These are phyloP conservation scores for Peziza echinospora DNA, from an alignment of 495 filamentous ascomycete species.

Conservation along the genomic window DNA sequence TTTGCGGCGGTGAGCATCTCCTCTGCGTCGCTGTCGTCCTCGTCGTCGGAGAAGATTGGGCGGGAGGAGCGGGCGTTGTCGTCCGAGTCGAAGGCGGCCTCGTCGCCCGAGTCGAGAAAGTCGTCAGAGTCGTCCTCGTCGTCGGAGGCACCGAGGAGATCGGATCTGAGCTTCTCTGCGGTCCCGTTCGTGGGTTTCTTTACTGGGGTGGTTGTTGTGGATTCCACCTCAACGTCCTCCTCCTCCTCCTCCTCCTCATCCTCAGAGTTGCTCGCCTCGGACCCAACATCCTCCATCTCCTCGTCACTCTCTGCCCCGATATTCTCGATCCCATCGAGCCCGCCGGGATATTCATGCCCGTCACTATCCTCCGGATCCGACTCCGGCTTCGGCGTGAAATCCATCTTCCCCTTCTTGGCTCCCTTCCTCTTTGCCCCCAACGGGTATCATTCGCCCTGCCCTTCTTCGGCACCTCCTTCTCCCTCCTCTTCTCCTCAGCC, in stretches of 20 bases:
- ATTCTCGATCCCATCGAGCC: slow-evolving; percentile 23
- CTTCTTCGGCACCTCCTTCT: slow-evolving; percentile 14
- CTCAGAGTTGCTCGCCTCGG: no score
- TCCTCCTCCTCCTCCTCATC: slow-evolving; percentile 22
- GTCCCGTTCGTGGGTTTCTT: neutral
- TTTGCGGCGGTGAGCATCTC: slow-evolving; percentile 89
- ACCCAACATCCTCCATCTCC: slow-evolving; percentile 35
- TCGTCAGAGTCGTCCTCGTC: slow-evolving; percentile 22
- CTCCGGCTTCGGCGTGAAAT: slow-evolving; percentile 12
- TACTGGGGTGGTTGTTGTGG: no score
- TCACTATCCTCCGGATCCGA: slow-evolving; percentile 23
- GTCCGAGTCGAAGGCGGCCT: slow-evolving; percentile 31
- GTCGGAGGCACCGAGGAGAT: slow-evolving; percentile 10
- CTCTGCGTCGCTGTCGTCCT: slow-evolving; percentile 71
- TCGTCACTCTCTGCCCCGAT: slow-evolving; percentile 28
- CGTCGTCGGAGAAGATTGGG: slow-evolving; percentile 85
- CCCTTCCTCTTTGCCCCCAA: slow-evolving; percentile 31
- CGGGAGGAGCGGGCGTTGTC: slow-evolving; percentile 22
- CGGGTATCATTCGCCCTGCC: neutral
- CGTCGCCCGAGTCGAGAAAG: slow-evolving; percentile 31
- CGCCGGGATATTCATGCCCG: slow-evolving; percentile 19
- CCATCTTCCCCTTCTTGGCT: slow-evolving; percentile 23
- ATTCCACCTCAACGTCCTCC: no score
- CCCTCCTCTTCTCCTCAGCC: slow-evolving; percentile 16
- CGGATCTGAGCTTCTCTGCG: neutral